Conservation (phyloP, 768 basidiomycete species). For the Dioszegia aurantiaca region DNA sequence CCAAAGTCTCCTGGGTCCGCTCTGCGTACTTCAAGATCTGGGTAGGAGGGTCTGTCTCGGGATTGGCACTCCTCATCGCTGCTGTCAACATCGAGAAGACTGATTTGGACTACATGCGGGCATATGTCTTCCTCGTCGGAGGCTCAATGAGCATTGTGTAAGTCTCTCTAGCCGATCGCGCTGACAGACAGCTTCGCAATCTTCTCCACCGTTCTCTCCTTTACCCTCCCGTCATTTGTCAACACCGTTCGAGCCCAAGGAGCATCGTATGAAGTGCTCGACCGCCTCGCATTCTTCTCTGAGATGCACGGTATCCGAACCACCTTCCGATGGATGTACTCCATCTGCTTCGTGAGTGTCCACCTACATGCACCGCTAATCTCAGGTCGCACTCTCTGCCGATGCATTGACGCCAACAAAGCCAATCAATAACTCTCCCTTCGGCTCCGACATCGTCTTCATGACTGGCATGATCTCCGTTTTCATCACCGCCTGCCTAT, state of each 20-base stretch:
- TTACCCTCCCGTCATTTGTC: conserved; percentile 33
- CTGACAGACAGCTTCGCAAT: conserved; percentile 23
- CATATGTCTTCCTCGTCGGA: conserved; percentile 34
- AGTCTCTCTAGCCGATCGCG: conserved; percentile 1
- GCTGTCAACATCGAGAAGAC: conserved; percentile 32
- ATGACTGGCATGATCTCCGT: conserved; percentile 22
- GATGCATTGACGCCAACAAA: conserved; percentile 23
- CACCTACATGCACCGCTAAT: background rate
- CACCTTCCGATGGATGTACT: conserved; percentile 27
- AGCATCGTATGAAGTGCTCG: conserved; percentile 32
- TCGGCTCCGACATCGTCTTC: conserved; percentile 26
- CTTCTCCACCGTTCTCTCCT: conserved; percentile 22
- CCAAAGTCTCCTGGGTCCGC: conserved; percentile 24
- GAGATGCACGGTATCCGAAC: conserved; percentile 35
- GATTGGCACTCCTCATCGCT: conserved; percentile 22
- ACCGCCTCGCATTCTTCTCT: conserved; percentile 35
- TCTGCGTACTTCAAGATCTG: conserved; percentile 36
- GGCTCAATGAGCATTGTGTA: conserved; percentile 21
- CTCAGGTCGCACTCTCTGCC: conserved; percentile 23
- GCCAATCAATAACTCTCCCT: conserved; percentile 21
- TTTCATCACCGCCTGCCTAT: conserved; percentile 27
- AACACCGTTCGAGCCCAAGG: conserved; percentile 22
- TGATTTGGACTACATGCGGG: conserved; percentile 36
- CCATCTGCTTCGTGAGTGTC: conserved; percentile 26
- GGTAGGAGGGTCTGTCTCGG: conserved; percentile 16